A percentile compares a stretch with the other conserved stretches of the same genome.
Evolutionary conservation across 176 grass and related monocot genomes (phyloP).

Genomic region (Aechmea fasciata): DNA sequence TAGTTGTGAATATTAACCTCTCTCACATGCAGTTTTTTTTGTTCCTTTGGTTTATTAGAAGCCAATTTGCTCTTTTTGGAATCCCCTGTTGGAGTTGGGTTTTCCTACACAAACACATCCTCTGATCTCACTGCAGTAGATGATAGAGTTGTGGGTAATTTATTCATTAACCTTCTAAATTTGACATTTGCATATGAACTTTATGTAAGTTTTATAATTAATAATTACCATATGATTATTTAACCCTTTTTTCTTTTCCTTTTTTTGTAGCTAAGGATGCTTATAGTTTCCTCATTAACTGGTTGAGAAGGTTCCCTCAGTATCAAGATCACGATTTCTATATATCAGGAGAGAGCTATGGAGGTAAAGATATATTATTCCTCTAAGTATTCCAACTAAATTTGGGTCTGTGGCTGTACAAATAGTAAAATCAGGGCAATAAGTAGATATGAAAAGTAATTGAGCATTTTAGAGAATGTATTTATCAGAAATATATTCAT

Average conservation of each 20-base stretch:
- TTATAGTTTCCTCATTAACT: slow-evolving; percentile 23
- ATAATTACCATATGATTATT: background rate
- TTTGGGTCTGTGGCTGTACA: background rate
- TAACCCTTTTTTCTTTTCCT: background rate
- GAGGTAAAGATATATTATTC: slow-evolving; percentile 12
- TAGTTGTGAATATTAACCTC: slow-evolving; percentile 39
- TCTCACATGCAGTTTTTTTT: slow-evolving; percentile 1
- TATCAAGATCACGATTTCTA: slow-evolving; percentile 24
- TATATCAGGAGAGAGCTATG: slow-evolving; percentile 28
- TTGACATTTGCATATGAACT: background rate
- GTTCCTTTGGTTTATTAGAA: slow-evolving; percentile 28
- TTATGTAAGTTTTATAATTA: background rate
- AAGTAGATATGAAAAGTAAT: too few relatives aligned
- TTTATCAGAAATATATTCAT: too few relatives aligned
- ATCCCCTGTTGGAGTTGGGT: slow-evolving; percentile 66
- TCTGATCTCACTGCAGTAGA: slow-evolving; percentile 50
- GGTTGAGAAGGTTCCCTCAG: slow-evolving; percentile 19
- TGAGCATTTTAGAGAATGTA: too few relatives aligned
- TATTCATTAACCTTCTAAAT: background rate
- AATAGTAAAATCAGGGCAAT: background rate
- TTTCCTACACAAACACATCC: slow-evolving; percentile 78
- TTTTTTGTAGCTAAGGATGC: slow-evolving; percentile 47
- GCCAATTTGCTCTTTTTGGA: slow-evolving; percentile 81
- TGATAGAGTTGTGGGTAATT: slow-evolving; percentile 58
- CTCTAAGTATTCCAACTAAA: background rate